Conservation (phyloP, 169 alveolate species). For the Eimeria nieschulzi region DNA sequence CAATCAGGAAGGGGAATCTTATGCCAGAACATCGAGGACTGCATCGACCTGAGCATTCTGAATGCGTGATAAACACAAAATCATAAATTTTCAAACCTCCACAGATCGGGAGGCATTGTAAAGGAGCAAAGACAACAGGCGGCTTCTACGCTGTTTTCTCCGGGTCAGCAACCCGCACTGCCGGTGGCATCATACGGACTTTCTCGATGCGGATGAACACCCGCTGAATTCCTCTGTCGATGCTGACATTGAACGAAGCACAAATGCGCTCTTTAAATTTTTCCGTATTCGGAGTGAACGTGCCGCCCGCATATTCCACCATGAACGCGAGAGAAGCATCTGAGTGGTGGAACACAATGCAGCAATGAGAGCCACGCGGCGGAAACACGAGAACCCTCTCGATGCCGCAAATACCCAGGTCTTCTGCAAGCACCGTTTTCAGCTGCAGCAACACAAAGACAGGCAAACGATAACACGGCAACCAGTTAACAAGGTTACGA, state of each 20-base stretch:
- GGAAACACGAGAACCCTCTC: conserved; percentile 62
- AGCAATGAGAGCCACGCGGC: conserved; percentile 72
- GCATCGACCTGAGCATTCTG: no score
- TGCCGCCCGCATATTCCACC: conserved; percentile 53
- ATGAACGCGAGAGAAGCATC: conserved; percentile 50
- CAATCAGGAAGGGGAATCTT: no score
- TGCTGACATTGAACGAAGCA: conserved; percentile 48
- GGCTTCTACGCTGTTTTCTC: background rate
- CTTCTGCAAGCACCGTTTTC: conserved; percentile 35
- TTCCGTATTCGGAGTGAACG: conserved; percentile 63
- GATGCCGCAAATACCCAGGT: conserved; percentile 61
- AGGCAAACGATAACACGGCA: background rate
- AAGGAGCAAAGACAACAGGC: no score
- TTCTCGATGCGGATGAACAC: conserved; percentile 68
- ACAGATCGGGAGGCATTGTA: no score
- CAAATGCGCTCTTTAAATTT: conserved; percentile 60
- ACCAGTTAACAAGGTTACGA: background rate
- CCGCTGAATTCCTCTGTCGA: conserved; percentile 70
- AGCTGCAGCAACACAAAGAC: conserved; percentile 28
- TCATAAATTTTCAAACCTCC: no score
- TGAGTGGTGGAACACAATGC: conserved; percentile 35
- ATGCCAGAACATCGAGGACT: no score
- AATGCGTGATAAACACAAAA: no score
- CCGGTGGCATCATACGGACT: conserved; percentile 51
- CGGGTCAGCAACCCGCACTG: conserved; percentile 33